Evolutionary conservation across 78 protist genomes (phyloP).

Genomic region (Creolimax fragrantissima): DNA sequence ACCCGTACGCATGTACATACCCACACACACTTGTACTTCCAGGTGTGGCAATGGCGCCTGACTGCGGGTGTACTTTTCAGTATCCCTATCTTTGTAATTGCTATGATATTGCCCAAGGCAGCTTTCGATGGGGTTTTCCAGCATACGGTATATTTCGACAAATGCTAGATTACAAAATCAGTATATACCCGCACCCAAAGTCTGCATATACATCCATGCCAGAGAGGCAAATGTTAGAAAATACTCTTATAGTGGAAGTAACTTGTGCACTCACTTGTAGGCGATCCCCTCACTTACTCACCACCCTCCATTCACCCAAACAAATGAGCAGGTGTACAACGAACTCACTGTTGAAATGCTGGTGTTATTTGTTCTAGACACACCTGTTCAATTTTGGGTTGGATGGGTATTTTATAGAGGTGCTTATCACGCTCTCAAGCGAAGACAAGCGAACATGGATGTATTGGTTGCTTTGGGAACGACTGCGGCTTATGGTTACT

Average conservation of each 20-base stretch:
- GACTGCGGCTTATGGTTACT: conserved; percentile 65
- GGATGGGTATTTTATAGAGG: conserved; percentile 59
- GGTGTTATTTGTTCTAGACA: conserved; percentile 31
- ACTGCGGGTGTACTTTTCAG: background rate
- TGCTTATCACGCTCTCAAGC: conserved; percentile 47
- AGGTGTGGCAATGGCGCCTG: background rate
- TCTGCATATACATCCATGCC: too few species aligned
- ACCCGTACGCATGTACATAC: background rate
- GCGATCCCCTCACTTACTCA: too few species aligned
- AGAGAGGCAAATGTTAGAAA: too few species aligned
- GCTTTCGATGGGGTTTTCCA: background rate
- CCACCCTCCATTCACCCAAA: too few species aligned
- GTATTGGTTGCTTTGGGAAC: conserved; percentile 78
- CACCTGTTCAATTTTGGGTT: conserved; percentile 61
- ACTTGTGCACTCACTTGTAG: too few species aligned
- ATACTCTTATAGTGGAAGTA: too few species aligned
- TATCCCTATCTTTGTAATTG: background rate
- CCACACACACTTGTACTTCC: background rate
- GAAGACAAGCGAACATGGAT: conserved; percentile 80
- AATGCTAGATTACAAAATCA: too few species aligned
- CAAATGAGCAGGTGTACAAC: background rate
- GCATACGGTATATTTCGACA: background rate
- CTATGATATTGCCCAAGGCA: background rate
- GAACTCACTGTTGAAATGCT: conserved; percentile 5
- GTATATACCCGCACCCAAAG: too few species aligned